Evolutionary conservation across 2,329 filamentous ascomycete genomes (phyloP).

Genomic region (Cladorrhinum sp.): DNA sequence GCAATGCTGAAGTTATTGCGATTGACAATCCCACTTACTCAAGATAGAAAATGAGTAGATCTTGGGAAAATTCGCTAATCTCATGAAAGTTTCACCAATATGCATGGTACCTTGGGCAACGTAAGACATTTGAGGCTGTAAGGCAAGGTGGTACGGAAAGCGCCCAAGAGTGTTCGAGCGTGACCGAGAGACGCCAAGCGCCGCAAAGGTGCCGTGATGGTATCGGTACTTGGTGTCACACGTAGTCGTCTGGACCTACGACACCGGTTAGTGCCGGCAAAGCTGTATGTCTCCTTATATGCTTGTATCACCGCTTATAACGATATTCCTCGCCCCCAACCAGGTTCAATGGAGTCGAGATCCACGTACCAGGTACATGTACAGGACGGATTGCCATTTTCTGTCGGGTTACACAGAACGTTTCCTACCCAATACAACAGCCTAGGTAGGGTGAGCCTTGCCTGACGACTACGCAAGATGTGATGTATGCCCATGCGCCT

Average conservation of each 20-base stretch:
- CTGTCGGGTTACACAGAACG: no score
- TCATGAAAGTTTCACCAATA: not conserved
- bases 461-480: not conserved
- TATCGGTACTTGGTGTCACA: not conserved
- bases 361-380: not conserved
- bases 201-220: not conserved
- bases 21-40: no score
- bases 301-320: not conserved
- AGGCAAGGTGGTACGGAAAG: no score
- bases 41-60: no score
- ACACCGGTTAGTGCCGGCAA: not conserved
- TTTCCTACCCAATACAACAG: no score
- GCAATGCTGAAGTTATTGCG: not conserved
- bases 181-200: not conserved
- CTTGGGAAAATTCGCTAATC: not conserved
- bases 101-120: no score
- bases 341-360: not conserved
- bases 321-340: not conserved
- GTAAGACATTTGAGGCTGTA: no score
- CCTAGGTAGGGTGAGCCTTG: no score
- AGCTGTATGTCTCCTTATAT: not conserved
- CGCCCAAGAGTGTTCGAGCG: not conserved
- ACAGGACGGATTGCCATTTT: not conserved
- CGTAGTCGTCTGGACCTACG: not conserved
- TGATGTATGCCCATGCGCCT: not conserved